Evolutionary conservation across 2,329 filamentous ascomycete species (phyloP), one percentile per base, ranked within the genome.

Genomic region (Chaetomiaceae sp.): DNA sequence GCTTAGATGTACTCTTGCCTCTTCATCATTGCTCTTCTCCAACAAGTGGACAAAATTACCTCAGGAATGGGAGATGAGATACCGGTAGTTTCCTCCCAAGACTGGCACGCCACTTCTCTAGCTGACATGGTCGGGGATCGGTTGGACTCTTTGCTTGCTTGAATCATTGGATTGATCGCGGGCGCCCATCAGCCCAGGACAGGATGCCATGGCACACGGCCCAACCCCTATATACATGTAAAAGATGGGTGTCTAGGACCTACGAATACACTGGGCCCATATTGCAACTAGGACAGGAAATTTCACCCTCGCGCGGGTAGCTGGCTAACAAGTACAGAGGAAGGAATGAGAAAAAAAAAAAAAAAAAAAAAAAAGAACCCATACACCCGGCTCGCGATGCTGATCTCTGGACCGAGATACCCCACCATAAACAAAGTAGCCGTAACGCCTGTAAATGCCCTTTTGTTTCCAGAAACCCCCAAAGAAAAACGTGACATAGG

Each of bases 361-460:
- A 19, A 48, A 53, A 29, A 6, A 22, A 44, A 50, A 31, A 40
- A 14, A 40, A 29, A 25, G 19, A 43, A 29, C 36, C 29, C 22
- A 38, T 57, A 56, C 56, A 55, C 56, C 54, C 42, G 47, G 52
- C 39, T 57, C 38, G 47, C 53, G 44, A 60, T 53, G 52, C 56
- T 55, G 43, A 51, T 44, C 39, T 47, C 45, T 56, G 40, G 17
- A 47, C 56, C 47, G 27, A 55, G 55, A 52, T 39, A 50, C 50
- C 53, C 38, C 22, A 27, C 47, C 29, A 38, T 17, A 49, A 37
- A 49, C 6, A 52, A 33, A 33, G 27, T 27, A 37, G 7, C 47
- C 20, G 42, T 23, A 63, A 65, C 63, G 62, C 63, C 63, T 53
- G 56, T 48, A 62, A 63, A 65, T 65, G 62, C 64, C n/a, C 57